These are phyloP conservation scores for Eugenia klotzschiana DNA, from an alignment of 441 rosid species.

Conservation along the genomic window DNA sequence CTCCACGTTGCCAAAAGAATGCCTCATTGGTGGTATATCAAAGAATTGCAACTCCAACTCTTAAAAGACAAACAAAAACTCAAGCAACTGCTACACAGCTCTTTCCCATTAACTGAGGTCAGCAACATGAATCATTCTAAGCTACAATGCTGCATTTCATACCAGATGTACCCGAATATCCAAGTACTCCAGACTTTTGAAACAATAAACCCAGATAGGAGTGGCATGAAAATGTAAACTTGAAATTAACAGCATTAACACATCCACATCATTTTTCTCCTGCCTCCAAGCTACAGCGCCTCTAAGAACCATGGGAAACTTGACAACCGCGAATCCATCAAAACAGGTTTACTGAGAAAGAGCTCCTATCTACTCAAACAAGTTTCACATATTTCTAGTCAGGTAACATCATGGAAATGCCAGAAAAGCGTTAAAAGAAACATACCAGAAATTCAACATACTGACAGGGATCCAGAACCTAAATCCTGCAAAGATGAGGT, in stretches of 20 bases:
- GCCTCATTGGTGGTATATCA: neutral
- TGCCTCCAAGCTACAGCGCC: neutral
- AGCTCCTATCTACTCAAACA: neutral
- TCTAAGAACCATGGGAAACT: neutral
- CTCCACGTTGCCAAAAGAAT: neutral
- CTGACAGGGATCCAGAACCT: constrained; percentile 96
- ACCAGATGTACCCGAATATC: neutral
- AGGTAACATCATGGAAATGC: neutral
- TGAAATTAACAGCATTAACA: neutral
- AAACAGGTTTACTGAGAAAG: neutral
- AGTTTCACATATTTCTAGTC: neutral
- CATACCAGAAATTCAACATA: constrained; percentile 62
- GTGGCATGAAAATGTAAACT: neutral
- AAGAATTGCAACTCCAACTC: neutral
- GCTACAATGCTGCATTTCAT: neutral
- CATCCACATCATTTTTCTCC: neutral
- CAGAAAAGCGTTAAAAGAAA: neutral
- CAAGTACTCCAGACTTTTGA: neutral
- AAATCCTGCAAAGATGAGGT: constrained; percentile 43
- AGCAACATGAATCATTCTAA: neutral
- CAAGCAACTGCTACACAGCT: neutral
- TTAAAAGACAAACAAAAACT: neutral
- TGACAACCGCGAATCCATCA: neutral
- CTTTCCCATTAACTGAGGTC: neutral
- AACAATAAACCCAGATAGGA: neutral